Percentiles rank a stretch among this genome's conserved stretches.
phyloP scores from a whole-genome alignment of 345 rosid genomes.

The Citrus sinensis region DNA sequence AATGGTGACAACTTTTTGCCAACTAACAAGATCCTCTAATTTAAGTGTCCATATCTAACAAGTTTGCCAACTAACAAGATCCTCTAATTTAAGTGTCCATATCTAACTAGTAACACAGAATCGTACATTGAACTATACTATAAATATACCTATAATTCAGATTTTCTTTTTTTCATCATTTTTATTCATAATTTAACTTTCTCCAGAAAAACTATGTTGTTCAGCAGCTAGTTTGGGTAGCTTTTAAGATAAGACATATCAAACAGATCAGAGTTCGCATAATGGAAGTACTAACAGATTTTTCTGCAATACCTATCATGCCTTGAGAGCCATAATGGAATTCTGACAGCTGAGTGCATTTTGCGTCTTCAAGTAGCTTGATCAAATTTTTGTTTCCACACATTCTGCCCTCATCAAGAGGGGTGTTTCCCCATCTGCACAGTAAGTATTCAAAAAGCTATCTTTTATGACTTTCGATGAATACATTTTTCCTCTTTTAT shows the following conservation, averaged over 20 bases:
- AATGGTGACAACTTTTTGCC: no score
- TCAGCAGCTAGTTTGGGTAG: not conserved
- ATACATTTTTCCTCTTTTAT: not conserved
- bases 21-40: not conserved
- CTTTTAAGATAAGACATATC: not conserved
- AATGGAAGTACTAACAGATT: not conserved
- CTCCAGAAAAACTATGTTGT: not conserved
- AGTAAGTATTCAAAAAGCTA: not conserved
- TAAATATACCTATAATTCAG: not conserved
- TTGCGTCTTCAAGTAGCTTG: slow-evolving; percentile 68
- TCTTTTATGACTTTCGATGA: no score
- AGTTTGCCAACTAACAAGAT: not conserved
- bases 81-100: not conserved
- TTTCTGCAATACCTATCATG: slow-evolving; percentile 43
- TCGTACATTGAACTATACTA: no score
- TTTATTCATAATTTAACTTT: not conserved
- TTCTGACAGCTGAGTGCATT: slow-evolving; percentile 40
- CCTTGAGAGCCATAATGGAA: slow-evolving; percentile 27
- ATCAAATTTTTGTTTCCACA: slow-evolving; percentile 85
- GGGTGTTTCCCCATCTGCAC: slow-evolving; percentile 85
- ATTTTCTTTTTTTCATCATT: no score
- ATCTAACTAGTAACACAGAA: no score
- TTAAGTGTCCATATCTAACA: no score
- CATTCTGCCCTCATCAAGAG: slow-evolving; percentile 64
- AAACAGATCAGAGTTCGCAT: not conserved